These are phyloP conservation scores for Sphagnurus paluster DNA, from an alignment of 1,284 basidiomycete species.

Conservation along the genomic window DNA sequence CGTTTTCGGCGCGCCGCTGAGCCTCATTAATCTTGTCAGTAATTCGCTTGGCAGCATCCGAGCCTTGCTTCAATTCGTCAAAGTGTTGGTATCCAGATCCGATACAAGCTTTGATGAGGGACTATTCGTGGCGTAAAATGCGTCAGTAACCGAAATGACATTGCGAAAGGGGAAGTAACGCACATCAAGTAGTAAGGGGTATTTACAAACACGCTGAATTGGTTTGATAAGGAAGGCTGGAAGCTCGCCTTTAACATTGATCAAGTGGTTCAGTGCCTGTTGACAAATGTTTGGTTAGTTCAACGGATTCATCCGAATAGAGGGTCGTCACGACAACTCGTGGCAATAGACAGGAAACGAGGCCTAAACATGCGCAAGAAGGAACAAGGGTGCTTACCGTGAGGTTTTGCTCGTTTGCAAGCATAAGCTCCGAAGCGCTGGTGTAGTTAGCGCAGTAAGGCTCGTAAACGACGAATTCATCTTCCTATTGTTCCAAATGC, in stretches of 20 bases:
- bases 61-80: constrained; percentile 83
- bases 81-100: constrained; percentile 69
- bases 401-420: constrained; percentile 82
- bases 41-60: constrained; percentile 88
- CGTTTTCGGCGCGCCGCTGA: constrained; percentile 84
- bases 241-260: constrained; percentile 85
- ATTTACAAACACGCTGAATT: constrained; percentile 90
- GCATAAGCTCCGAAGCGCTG: constrained; percentile 82
- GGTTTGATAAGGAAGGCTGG: constrained; percentile 91
- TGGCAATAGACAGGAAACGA: constrained; percentile 23
- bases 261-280: constrained; percentile 73
- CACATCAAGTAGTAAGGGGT: constrained; percentile 85
- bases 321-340: constrained; percentile 45
- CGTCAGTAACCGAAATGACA: constrained; percentile 17
- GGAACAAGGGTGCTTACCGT: constrained; percentile 55
- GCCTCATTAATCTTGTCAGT: constrained; percentile 97
- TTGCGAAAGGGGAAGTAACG: constrained; percentile 35
- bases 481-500: constrained; percentile 69
- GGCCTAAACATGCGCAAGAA: constrained; percentile 16
- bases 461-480: constrained; percentile 93
- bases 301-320: constrained; percentile 28
- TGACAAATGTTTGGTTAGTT: constrained; percentile 39
- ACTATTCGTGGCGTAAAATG: constrained; percentile 39
- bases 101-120: constrained; percentile 75
- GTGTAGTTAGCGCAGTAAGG: constrained; percentile 98